A percentile compares a stretch with the other conserved stretches of the same genome.
phyloP scores from a whole-genome alignment of 2,329 filamentous ascomycete species.

The Nigrospora sphaerica region DNA sequence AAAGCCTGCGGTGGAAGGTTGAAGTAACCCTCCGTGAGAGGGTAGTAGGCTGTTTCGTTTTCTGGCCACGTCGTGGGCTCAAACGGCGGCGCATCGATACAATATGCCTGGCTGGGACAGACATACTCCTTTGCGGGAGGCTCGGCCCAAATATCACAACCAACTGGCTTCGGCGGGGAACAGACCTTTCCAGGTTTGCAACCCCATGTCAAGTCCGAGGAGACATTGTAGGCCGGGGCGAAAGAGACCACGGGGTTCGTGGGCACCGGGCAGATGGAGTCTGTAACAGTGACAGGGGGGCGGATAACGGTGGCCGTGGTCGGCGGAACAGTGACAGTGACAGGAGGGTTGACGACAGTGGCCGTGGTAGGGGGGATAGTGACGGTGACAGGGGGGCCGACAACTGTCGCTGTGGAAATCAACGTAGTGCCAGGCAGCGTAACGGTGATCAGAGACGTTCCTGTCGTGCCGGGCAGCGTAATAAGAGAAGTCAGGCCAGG shows the following conservation, averaged over 20 bases:
- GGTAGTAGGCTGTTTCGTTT: conserved; percentile 42
- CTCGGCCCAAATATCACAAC: conserved; percentile 44
- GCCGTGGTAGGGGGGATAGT: conserved; percentile 8
- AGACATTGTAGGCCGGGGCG: conserved; percentile 19
- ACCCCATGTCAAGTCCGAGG: conserved; percentile 42
- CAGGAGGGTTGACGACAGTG: conserved; percentile 1
- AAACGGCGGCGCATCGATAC: conserved; percentile 32
- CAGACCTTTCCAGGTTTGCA: conserved; percentile 47
- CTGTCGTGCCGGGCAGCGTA: conserved; percentile 1
- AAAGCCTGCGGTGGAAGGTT: conserved; percentile 57
- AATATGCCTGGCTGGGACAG: conserved; percentile 35
- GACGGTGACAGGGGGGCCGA: conserved; percentile 14
- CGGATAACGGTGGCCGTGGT: conserved; percentile 5
- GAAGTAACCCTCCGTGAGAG: conserved; percentile 51
- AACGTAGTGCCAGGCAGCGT: conserved; percentile 13
- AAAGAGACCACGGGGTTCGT: conserved; percentile 23
- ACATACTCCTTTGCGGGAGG: conserved; percentile 37
- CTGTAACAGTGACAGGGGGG: neutral
- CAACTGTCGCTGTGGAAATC: conserved; percentile 8
- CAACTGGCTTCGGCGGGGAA: conserved; percentile 38
- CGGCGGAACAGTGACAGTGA: conserved; percentile 3
- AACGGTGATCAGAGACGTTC: conserved; percentile 11
- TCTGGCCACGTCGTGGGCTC: conserved; percentile 32
- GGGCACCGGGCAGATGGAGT: conserved; percentile 33
- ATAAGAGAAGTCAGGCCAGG: conserved; percentile 5